Percentiles rank a stretch among this genome's conserved stretches.
phyloP scores from a whole-genome alignment of 2,329 filamentous ascomycete species.

The Falciphora oryzae region DNA sequence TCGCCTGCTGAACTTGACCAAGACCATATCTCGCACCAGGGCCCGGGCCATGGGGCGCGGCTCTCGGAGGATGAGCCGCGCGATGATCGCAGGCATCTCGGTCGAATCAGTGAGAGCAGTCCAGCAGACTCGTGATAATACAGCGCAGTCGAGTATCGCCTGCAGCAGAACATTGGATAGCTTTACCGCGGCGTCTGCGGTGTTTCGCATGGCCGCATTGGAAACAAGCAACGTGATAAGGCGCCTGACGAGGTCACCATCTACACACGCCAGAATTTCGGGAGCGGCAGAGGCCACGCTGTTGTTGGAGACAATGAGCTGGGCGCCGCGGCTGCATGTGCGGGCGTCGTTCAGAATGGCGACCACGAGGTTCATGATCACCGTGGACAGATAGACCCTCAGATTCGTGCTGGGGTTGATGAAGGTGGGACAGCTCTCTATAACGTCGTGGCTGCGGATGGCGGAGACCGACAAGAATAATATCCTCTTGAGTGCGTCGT shows the following conservation, averaged over 20 bases:
- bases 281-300: background rate
- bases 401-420: conserved; percentile 31
- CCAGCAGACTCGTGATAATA: conserved; percentile 30
- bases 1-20: conserved; percentile 12
- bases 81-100: conserved; percentile 20
- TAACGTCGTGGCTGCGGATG: conserved; percentile 51
- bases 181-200: conserved; percentile 23
- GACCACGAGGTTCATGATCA: conserved; percentile 50
- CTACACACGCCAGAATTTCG: background rate
- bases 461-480: conserved; percentile 53
- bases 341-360: conserved; percentile 40
- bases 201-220: conserved; percentile 15
- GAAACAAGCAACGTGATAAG: conserved; percentile 10
- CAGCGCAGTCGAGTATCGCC: conserved; percentile 30
- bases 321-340: background rate
- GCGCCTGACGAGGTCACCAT: conserved; percentile 4
- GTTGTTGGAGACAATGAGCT: background rate
- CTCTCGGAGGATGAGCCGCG: conserved; percentile 32
- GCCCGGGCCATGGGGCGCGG: conserved; percentile 29
- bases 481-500: conserved; percentile 35
- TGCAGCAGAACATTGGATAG: conserved; percentile 26
- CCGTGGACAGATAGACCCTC: conserved; percentile 39
- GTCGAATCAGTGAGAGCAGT: conserved; percentile 17
- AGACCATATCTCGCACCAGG: conserved; percentile 24
- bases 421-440: conserved; percentile 34